Base-by-base conservation (phyloP, 257 asterid species). In the Henckelia pumila region DNA sequence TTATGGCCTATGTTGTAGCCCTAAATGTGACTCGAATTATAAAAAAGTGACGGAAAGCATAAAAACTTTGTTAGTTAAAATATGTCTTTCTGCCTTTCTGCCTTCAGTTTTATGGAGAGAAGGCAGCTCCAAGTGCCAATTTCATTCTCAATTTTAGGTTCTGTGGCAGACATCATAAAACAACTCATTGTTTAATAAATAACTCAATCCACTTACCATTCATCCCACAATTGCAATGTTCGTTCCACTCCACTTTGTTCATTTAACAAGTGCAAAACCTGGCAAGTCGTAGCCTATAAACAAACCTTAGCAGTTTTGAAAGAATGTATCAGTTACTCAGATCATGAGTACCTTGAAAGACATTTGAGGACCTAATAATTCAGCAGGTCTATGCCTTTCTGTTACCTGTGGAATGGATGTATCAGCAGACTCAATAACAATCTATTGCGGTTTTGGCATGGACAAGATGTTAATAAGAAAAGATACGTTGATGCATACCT, bases 211-310 rank as follows among this genome's bases (percentile, higher is more conserved):
- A 79, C 82, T 67, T 72, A 93, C 99, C 99, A 93, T 73, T 86
- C 94, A 74, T 90, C 97, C 92, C 89, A 79, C 82, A 93, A 74
- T 11, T 83, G 91, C 79, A 82, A 87, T 59, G 75, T 76, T 71
- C 84, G 81, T 80, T 93, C 97, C 64, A 82, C 88, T 79, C 97
- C 96, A 71, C 82, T 85, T 77, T 85, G 88, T 77, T 93, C 99
- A 73, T 90, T 87, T 75, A 93, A 77, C 74, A 93, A 83, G 71
- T 87, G 96, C 77, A 90, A 66, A 66, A 78, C 85, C 99, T 93
- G 82, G 56, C 57, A 73, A 71, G 71, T 62, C 78, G 64, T 33
- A 47, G 59, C 25, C 47, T 40, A 72, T 66, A 59, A 69, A 53
- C n/a, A 62, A 25, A 68, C 21, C 17, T 77, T 33, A 62, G 63